Evolutionary conservation across 1,139 yeast genomes (phyloP), one percentile per base, ranked within the genome.

Genomic region (Nakaseomyces kungkrabaensis): DNA sequence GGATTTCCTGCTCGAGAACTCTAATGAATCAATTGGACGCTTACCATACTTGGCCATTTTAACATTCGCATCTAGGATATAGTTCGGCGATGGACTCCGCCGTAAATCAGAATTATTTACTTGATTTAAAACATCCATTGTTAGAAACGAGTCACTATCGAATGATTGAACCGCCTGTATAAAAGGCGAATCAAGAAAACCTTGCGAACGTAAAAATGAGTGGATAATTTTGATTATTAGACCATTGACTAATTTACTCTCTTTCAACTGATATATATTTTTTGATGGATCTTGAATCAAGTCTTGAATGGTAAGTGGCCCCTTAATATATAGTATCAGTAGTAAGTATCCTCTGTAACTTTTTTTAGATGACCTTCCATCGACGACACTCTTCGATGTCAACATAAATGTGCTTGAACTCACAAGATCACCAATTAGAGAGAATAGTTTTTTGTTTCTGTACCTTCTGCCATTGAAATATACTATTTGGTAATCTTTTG

Each of bases 391-490:
- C 52, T 47, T 17, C 9, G 45, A 53, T 11, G 65, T 65, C 54
- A 65, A 67, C 0, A 53, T 59, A 55, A 65, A 68, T 0, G 54
- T 59, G 1, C 63, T 51, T 4, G 52, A 48, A 9, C 48, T 49
- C 50, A 75, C 71, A 8, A 66, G 8, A 5, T 54, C 56, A 56
- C 66, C 70, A 4, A 79, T 58, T 0, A 45, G 42, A 33, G 58
- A 65, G 2, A 56, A 45, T 25, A 76, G 56, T 2, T 57, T 57
- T 0, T 53, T 51, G 29, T 67, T 56, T 1, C 52, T 27, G 10
- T 72, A 57, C n/a, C 59, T 61, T 31, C 76, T 62, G 0, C 72
- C 69, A 59, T 82, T 80, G 37, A 78, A 55, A 46, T 70, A 72
- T 0, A 80, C 59, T 51, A 72, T 72, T 58, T 81, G 87, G 50